Conservation (phyloP, 805 yeast species). For the Saturnispora saitoi region DNA sequence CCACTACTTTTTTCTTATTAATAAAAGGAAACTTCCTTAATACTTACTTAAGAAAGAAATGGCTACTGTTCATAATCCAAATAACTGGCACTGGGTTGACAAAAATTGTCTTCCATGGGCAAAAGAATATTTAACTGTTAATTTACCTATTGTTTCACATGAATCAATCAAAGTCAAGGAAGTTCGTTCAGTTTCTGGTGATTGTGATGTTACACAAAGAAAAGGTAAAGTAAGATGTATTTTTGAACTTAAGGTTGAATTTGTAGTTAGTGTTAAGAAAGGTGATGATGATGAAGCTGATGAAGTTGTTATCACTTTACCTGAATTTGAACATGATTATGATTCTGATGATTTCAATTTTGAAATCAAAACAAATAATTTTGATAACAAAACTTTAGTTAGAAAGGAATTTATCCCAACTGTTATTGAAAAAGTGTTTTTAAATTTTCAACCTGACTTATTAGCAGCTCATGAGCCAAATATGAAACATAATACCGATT, state of each 20-base stretch:
- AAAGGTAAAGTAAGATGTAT: slow-evolving; percentile 75
- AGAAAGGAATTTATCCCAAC: slow-evolving; percentile 44
- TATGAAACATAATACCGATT: slow-evolving; percentile 44
- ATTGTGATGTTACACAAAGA: slow-evolving; percentile 77
- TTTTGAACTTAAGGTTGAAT: slow-evolving; percentile 52
- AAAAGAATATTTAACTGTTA: slow-evolving; percentile 57
- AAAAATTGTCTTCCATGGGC: slow-evolving; percentile 94
- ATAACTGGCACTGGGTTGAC: slow-evolving; percentile 99
- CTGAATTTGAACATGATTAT: slow-evolving; percentile 74
- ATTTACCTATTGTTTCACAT: slow-evolving; percentile 42
- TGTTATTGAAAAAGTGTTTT: slow-evolving; percentile 35
- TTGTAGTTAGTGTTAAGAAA: slow-evolving; percentile 35
- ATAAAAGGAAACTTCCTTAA: not conserved
- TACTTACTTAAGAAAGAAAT: slow-evolving; percentile 29
- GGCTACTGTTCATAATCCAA: slow-evolving; percentile 88
- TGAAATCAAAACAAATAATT: slow-evolving; percentile 33
- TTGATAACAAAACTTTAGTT: slow-evolving; percentile 32
- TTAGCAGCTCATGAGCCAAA: slow-evolving; percentile 53
- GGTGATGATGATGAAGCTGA: slow-evolving; percentile 26
- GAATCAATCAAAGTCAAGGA: slow-evolving; percentile 30
- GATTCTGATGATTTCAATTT: slow-evolving; percentile 55
- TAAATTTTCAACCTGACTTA: slow-evolving; percentile 55
- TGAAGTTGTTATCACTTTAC: slow-evolving; percentile 40
- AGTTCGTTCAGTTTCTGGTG: slow-evolving; percentile 48
- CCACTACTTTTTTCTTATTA: not conserved